phyloP scores from a whole-genome alignment of 192 early-diverging fungal species.

The Backusella tuberculispora region DNA sequence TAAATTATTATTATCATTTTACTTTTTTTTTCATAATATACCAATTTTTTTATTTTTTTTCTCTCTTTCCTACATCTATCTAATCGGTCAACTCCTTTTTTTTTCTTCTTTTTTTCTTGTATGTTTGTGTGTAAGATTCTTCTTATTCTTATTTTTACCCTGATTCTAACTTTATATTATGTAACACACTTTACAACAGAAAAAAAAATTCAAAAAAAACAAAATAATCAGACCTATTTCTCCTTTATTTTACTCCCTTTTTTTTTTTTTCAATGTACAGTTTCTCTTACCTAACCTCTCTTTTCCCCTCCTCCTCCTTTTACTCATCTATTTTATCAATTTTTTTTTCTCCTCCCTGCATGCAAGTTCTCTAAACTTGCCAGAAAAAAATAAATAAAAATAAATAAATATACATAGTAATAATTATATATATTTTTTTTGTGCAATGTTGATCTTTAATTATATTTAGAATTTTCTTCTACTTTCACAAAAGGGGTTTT shows the following conservation, averaged over 20 bases:
- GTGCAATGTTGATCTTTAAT: not conserved
- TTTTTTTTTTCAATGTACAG: not conserved
- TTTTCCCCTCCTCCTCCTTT: not conserved
- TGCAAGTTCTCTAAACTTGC: constrained; percentile 7
- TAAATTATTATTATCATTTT: not conserved
- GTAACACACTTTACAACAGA: not conserved
- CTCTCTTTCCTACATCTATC: not conserved
- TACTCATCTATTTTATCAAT: too few relatives aligned
- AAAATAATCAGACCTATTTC: not conserved
- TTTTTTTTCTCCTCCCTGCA: not conserved
- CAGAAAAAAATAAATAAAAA: not conserved
- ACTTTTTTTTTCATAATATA: not conserved
- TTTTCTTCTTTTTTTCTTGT: not conserved
- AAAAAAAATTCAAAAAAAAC: not conserved
- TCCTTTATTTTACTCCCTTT: constrained; percentile 6
- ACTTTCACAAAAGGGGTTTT: too few relatives aligned
- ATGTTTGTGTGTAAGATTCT: too few relatives aligned
- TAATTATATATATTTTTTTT: too few relatives aligned
- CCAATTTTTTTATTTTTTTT: not conserved
- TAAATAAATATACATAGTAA: not conserved
- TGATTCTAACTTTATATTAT: not conserved
- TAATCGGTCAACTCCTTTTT: too few relatives aligned
- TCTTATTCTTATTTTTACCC: not conserved
- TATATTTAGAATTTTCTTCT: too few relatives aligned
- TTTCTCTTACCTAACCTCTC: not conserved